These are phyloP conservation scores for Wickerhamomyces sp. DNA, from an alignment of 1,139 yeast genomes.

Conservation along the genomic window DNA sequence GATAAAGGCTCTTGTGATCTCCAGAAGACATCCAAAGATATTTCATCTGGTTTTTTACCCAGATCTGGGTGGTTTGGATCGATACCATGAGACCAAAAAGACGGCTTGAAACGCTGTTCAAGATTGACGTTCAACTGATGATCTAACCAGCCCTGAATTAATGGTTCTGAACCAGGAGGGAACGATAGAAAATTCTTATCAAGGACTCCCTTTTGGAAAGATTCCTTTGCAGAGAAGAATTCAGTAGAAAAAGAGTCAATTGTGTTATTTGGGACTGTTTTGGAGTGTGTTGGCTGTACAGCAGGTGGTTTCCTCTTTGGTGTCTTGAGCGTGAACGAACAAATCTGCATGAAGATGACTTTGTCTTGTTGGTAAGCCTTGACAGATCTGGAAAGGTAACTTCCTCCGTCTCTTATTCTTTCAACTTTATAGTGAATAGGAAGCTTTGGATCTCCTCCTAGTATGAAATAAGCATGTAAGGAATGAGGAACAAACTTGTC, in stretches of 20 bases:
- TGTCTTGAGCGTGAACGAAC: conserved; percentile 30
- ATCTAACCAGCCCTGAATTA: neutral
- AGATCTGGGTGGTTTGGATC: conserved; percentile 10
- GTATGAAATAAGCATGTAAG: conserved; percentile 42
- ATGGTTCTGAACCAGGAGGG: conserved; percentile 26
- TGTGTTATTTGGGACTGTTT: conserved; percentile 1
- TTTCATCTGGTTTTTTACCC: conserved; percentile 25
- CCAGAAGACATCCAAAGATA: conserved; percentile 39
- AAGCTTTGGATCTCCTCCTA: conserved; percentile 41
- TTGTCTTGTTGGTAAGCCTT: conserved; percentile 48
- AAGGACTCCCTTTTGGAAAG: conserved; percentile 1
- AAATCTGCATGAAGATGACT: conserved; percentile 44
- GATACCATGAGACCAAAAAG: conserved; percentile 25
- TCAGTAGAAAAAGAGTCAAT: neutral
- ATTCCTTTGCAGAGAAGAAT: neutral
- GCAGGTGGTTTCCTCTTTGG: neutral
- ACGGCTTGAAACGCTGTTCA: conserved; percentile 38
- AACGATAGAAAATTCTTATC: conserved; percentile 1
- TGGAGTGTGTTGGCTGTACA: neutral
- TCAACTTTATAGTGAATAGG: conserved; percentile 54
- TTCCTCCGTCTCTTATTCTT: conserved; percentile 50
- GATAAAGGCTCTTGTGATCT: conserved; percentile 27
- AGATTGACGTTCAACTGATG: neutral
- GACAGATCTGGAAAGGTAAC: conserved; percentile 52
- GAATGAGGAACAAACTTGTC: conserved; percentile 39